phyloP scores from a whole-genome alignment of 139 green algal species.

The Axilococcus clingmanii region DNA sequence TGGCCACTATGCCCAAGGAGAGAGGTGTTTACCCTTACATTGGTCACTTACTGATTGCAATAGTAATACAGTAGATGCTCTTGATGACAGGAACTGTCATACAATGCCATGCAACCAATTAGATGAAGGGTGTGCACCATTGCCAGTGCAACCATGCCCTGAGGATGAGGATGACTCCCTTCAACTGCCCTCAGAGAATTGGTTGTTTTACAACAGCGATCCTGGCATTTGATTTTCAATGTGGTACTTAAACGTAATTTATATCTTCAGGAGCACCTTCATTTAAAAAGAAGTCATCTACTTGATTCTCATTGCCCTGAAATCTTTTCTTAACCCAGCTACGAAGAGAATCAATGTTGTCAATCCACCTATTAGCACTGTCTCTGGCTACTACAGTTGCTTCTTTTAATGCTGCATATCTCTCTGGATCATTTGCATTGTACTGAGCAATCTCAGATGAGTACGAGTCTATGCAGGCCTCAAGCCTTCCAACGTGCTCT shows the following conservation, averaged over 20 bases:
- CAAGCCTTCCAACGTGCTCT: conserved; percentile 16
- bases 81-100: too few species aligned
- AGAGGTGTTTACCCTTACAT: too few species aligned
- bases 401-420: conserved; percentile 25
- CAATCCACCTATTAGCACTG: conserved; percentile 62
- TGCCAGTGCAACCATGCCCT: too few species aligned
- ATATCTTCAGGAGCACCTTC: conserved; percentile 1
- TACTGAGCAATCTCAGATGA: conserved; percentile 27
- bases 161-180: too few species aligned
- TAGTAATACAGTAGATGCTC: too few species aligned
- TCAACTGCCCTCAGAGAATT: too few species aligned
- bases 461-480: conserved; percentile 23
- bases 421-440: conserved; percentile 50
- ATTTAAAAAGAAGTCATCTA: conserved; percentile 26
- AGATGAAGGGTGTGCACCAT: too few species aligned
- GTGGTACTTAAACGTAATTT: not conserved
- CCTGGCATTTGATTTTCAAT: too few species aligned
- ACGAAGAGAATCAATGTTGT: conserved; percentile 36
- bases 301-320: conserved; percentile 38
- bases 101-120: too few species aligned
- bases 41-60: too few species aligned
- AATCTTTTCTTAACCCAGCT: conserved; percentile 60
- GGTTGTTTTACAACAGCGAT: too few species aligned
- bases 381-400: conserved; percentile 22
- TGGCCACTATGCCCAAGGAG: too few species aligned